A percentile compares a stretch with the other conserved stretches of the same genome.
Evolutionary conservation across 139 green algal genomes (phyloP).

Genomic region (Volvox africanus): DNA sequence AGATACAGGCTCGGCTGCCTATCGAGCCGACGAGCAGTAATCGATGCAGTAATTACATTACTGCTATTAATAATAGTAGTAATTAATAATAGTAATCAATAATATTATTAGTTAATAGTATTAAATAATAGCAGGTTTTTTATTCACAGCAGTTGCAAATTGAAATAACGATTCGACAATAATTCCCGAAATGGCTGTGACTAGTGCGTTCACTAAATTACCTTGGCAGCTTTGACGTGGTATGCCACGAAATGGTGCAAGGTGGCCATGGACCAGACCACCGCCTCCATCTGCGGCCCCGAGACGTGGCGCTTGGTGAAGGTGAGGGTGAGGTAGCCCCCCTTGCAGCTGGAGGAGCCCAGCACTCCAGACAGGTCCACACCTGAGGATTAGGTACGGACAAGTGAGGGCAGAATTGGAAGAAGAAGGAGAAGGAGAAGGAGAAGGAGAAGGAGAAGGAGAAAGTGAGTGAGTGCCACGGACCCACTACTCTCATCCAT

Average conservation of each 20-base stretch:
- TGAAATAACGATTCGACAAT: background rate
- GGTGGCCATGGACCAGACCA: slow-evolving; percentile 45
- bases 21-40: no score
- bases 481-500: background rate
- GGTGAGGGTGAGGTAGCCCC: slow-evolving; percentile 27
- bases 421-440: background rate
- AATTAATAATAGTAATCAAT: no score
- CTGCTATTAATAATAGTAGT: no score
- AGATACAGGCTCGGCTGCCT: no score
- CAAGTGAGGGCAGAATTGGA: no score
- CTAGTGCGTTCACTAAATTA: background rate
- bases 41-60: no score
- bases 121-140: background rate
- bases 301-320: slow-evolving; percentile 21
- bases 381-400: background rate
- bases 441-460: background rate
- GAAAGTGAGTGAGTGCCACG: background rate
- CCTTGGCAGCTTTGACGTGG: slow-evolving; percentile 49
- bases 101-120: no score
- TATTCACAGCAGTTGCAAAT: background rate
- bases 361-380: slow-evolving; percentile 7
- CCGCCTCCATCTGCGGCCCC: slow-evolving; percentile 41
- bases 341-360: background rate
- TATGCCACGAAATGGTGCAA: slow-evolving; percentile 34
- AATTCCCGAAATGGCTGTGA: background rate